phyloP scores from a whole-genome alignment of 2,329 filamentous ascomycete genomes.

The Colletotrichum destructivum region DNA sequence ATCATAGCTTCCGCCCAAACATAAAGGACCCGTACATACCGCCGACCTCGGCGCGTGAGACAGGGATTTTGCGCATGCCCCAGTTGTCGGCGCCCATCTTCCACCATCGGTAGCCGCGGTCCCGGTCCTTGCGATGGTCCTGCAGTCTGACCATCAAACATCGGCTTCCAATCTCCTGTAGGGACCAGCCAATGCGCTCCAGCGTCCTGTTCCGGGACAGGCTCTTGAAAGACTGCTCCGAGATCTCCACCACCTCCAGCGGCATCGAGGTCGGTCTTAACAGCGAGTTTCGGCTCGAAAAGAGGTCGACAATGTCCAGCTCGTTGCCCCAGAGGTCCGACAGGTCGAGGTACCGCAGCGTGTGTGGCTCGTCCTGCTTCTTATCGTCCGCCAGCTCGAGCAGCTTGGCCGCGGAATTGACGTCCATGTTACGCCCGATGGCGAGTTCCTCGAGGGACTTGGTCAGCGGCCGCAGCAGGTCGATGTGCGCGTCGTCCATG shows the following conservation, averaged over 20 bases:
- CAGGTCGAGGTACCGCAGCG: constrained; percentile 82
- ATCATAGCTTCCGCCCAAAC: constrained; percentile 72
- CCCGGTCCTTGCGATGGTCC: constrained; percentile 56
- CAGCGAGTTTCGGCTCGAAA: constrained; percentile 65
- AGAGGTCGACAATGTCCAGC: constrained; percentile 70
- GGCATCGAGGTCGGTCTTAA: constrained; percentile 74
- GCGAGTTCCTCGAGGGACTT: constrained; percentile 84
- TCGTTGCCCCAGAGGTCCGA: constrained; percentile 77
- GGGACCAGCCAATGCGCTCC: constrained; percentile 76
- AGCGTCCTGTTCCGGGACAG: constrained; percentile 76
- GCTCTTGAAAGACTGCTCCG: constrained; percentile 76
- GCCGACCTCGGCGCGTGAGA: constrained; percentile 91
- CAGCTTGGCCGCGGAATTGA: constrained; percentile 76
- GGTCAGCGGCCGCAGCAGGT: constrained; percentile 74
- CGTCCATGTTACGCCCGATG: constrained; percentile 76
- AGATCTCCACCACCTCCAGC: constrained; percentile 83
- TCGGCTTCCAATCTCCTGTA: constrained; percentile 77
- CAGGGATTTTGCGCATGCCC: constrained; percentile 93
- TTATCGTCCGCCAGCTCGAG: constrained; percentile 66
- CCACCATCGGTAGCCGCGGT: constrained; percentile 77
- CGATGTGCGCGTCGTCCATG: constrained; percentile 76
- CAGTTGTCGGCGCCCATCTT: constrained; percentile 89
- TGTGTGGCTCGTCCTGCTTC: constrained; percentile 62
- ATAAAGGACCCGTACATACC: constrained; percentile 88
- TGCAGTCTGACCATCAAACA: constrained; percentile 77